phyloP scores from a whole-genome alignment of 345 rosid genomes.

The Pugionium dolabratum region DNA sequence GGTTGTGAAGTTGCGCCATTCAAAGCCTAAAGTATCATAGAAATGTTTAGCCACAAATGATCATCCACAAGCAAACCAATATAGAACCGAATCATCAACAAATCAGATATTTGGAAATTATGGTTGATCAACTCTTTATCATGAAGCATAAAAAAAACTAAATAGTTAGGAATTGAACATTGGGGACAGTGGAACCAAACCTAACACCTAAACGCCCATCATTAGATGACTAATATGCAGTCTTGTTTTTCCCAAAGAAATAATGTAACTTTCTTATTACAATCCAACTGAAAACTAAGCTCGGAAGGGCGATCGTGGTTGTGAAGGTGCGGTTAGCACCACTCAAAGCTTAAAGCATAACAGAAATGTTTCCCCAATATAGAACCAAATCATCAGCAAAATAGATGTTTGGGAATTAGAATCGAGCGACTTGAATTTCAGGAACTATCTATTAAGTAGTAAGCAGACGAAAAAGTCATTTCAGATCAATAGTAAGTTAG shows the following conservation, averaged over 20 bases:
- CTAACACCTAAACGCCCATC: background rate
- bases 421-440: background rate
- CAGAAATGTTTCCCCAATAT: slow-evolving; percentile 5
- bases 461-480: background rate
- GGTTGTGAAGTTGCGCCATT: background rate
- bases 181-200: slow-evolving; percentile 9
- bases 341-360: slow-evolving; percentile 13
- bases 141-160: background rate
- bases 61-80: background rate
- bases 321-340: background rate
- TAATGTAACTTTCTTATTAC: background rate
- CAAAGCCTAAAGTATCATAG: slow-evolving; percentile 6
- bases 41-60: background rate
- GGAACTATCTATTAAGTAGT: background rate
- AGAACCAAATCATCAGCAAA: slow-evolving; percentile 2
- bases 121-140: background rate
- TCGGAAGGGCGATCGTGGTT: background rate
- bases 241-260: background rate
- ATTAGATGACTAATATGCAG: background rate
- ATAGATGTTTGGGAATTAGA: background rate
- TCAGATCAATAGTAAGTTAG: background rate
- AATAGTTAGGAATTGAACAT: background rate
- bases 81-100: slow-evolving; percentile 1
- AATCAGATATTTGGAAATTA: background rate
- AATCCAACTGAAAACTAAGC: slow-evolving; percentile 4